phyloP scores from a whole-genome alignment of 2,329 filamentous ascomycete species.

The Rhynchosporium agropyri region DNA sequence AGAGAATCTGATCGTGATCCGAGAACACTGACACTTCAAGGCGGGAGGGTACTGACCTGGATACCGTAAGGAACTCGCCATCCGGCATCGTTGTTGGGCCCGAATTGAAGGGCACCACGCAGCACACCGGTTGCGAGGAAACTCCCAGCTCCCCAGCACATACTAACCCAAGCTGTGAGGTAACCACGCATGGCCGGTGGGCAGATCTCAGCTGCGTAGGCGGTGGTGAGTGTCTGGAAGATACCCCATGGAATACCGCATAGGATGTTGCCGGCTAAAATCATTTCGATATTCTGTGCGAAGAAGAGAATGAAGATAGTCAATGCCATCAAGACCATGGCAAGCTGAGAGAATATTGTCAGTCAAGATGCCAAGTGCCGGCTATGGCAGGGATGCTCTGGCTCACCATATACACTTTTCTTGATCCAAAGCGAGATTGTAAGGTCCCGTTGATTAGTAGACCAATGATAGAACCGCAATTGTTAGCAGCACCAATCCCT shows the following conservation, averaged over 20 bases:
- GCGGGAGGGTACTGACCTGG: background rate
- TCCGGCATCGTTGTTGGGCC: constrained; percentile 25
- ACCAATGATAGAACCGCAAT: constrained; percentile 38
- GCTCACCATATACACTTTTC: constrained; percentile 21
- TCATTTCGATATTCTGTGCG: constrained; percentile 20
- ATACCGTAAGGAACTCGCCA: constrained; percentile 30
- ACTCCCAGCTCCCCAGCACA: constrained; percentile 39
- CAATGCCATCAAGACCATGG: constrained; percentile 25
- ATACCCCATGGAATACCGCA: constrained; percentile 30
- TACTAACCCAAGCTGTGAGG: constrained; percentile 38
- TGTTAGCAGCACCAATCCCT: constrained; percentile 15
- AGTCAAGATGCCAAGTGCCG: background rate
- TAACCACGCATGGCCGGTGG: constrained; percentile 38
- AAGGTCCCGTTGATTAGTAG: constrained; percentile 39
- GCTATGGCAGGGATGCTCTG: no score
- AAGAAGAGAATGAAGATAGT: constrained; percentile 24
- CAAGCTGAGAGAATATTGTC: background rate
- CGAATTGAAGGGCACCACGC: constrained; percentile 29
- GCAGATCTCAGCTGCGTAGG: constrained; percentile 38
- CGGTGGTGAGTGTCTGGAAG: constrained; percentile 28
- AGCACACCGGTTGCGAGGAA: constrained; percentile 38
- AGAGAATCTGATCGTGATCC: no score
- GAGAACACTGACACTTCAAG: no score
- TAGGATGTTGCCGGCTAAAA: constrained; percentile 21
- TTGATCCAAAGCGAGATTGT: constrained; percentile 41